A percentile compares a stretch with the other conserved stretches of the same genome.
Evolutionary conservation across 2,329 filamentous ascomycete species (phyloP).

Genomic region (Fusarium brevicatenulatum): DNA sequence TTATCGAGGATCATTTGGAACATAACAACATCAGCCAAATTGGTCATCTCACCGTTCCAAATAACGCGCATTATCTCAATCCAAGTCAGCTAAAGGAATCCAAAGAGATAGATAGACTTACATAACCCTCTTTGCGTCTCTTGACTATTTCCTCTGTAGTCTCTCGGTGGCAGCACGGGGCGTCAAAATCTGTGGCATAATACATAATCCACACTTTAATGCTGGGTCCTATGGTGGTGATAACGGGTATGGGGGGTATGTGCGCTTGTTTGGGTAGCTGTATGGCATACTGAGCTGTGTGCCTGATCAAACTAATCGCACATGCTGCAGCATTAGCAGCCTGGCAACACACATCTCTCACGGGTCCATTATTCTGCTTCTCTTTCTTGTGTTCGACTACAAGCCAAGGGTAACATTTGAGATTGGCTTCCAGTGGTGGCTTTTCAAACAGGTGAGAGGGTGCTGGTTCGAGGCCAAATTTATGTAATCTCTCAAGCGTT

Average conservation of each 20-base stretch:
- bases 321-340: slow-evolving; percentile 32
- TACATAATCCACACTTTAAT: slow-evolving; percentile 38
- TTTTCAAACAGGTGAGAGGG: slow-evolving; percentile 8
- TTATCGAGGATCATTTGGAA: slow-evolving; percentile 37
- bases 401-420: slow-evolving; percentile 39
- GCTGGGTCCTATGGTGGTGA: slow-evolving; percentile 29
- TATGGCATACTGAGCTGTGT: slow-evolving; percentile 14
- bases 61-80: slow-evolving; percentile 32
- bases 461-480: slow-evolving; percentile 9
- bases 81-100: background rate
- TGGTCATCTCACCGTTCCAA: slow-evolving; percentile 34
- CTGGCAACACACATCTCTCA: slow-evolving; percentile 19
- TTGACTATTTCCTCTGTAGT: background rate
- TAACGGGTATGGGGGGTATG: slow-evolving; percentile 23
- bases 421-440: background rate
- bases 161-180: background rate
- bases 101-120: background rate
- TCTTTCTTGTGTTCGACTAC: slow-evolving; percentile 37
- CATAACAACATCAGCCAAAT: slow-evolving; percentile 14
- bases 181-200: slow-evolving; percentile 19
- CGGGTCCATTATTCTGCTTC: background rate
- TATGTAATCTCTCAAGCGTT: background rate
- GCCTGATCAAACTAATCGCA: slow-evolving; percentile 18
- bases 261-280: slow-evolving; percentile 18
- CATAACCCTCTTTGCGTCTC: slow-evolving; percentile 8